A percentile compares a stretch with the other conserved stretches of the same genome.
Conservation (phyloP, 192 early-diverging fungal species). For the Obelidium mucronatum region DNA sequence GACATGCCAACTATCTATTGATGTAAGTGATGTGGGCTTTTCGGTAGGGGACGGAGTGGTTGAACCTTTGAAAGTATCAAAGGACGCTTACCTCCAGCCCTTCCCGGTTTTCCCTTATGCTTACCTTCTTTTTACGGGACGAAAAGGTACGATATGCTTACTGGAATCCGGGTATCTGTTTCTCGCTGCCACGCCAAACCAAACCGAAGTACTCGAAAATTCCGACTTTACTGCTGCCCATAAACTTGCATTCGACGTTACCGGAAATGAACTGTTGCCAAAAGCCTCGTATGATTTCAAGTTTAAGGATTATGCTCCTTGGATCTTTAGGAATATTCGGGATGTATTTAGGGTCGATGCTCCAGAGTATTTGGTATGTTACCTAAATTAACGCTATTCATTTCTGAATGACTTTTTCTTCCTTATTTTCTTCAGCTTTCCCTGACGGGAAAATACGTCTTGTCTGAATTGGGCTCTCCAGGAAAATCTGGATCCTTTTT, state of each 20-base stretch:
- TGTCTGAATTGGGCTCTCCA: constrained; percentile 93
- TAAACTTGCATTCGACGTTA: constrained; percentile 95
- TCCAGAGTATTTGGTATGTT: constrained; percentile 89
- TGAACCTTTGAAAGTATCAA: too few species aligned
- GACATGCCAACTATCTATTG: constrained; percentile 93
- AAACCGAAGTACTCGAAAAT: constrained; percentile 54
- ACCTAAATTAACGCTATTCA: not conserved
- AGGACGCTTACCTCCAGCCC: too few species aligned
- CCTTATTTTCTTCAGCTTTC: constrained; percentile 68
- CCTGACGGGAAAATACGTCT: constrained; percentile 94
- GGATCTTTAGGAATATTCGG: constrained; percentile 93
- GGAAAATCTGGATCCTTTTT: constrained; percentile 98
- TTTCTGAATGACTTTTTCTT: not conserved
- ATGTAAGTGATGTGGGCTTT: constrained; percentile 59
- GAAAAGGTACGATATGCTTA: constrained; percentile 90
- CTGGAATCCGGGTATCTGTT: constrained; percentile 92
- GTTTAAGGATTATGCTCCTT: constrained; percentile 99
- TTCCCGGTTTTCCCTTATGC: too few species aligned
- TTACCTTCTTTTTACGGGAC: not conserved
- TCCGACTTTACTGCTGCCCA: constrained; percentile 89
- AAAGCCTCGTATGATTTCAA: constrained; percentile 97
- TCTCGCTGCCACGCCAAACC: constrained; percentile 89
- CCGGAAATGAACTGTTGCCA: constrained; percentile 95
- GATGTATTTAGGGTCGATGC: constrained; percentile 90
- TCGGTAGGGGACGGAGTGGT: too few species aligned